These are phyloP conservation scores for Aspergillus indologenus DNA, from an alignment of 495 filamentous ascomycete genomes.

Conservation along the genomic window DNA sequence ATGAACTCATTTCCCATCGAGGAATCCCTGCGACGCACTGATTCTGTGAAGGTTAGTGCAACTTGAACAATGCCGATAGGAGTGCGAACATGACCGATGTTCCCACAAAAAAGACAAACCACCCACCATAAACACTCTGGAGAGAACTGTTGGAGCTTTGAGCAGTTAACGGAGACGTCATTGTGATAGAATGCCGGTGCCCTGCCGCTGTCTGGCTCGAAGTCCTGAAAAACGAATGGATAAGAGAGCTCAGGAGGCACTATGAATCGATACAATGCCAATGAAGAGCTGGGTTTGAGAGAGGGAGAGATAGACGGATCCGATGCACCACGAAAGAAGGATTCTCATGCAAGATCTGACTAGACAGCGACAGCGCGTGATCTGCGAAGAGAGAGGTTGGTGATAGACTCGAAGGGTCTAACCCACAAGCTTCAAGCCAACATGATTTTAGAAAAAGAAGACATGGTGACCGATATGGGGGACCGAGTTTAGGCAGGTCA, in stretches of 20 bases:
- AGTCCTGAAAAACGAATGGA: not conserved
- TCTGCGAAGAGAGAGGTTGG: not conserved
- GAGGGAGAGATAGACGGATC: not conserved
- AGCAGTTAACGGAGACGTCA: constrained; percentile 19
- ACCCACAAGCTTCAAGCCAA: constrained; percentile 8
- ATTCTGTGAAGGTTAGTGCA: not conserved
- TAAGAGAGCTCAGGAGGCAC: not conserved
- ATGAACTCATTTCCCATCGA: constrained; percentile 7
- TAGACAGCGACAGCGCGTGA: not conserved
- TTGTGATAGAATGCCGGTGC: constrained; percentile 3
- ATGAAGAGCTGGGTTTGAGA: not conserved
- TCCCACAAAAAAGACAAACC: not conserved
- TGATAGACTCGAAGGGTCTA: not conserved
- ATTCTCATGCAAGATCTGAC: not conserved
- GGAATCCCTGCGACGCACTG: constrained; percentile 2
- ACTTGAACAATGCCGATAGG: not conserved
- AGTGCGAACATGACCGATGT: not conserved
- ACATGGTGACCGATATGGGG: constrained; percentile 5
- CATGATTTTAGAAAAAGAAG: not conserved
- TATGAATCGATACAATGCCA: not conserved
- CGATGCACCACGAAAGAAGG: not conserved
- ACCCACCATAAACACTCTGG: constrained; percentile 17
- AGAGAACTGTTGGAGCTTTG: constrained; percentile 15
- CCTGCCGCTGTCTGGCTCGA: not conserved
- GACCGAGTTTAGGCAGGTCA: not conserved